Evolutionary conservation across 768 basidiomycete genomes (phyloP).

Genomic region (Plicaturopsis crispa): DNA sequence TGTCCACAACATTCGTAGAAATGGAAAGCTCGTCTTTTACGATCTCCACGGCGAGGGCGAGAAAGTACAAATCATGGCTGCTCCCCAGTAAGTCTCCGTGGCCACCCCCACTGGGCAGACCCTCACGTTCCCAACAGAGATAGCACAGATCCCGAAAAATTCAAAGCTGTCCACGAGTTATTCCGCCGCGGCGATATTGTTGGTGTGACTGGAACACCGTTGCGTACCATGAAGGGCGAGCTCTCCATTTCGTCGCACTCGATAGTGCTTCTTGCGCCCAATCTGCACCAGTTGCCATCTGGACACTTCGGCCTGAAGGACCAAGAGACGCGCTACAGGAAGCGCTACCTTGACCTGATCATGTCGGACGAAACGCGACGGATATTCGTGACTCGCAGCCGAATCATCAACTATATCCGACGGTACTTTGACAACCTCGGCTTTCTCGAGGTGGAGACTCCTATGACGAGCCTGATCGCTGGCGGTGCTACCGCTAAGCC

Average conservation of each 20-base stretch:
- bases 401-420: slow-evolving; percentile 88
- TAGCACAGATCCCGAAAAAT: slow-evolving; percentile 52
- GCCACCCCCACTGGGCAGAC: no score
- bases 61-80: slow-evolving; percentile 95
- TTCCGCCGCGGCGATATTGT: slow-evolving; percentile 97
- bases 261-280: slow-evolving; percentile 88
- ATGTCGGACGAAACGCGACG: slow-evolving; percentile 84
- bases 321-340: slow-evolving; percentile 94
- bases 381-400: slow-evolving; percentile 85
- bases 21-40: slow-evolving; percentile 87
- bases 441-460: slow-evolving; percentile 98
- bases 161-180: slow-evolving; percentile 66
- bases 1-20: slow-evolving; percentile 82
- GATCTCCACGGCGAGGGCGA: slow-evolving; percentile 88
- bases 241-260: slow-evolving; percentile 78
- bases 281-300: slow-evolving; percentile 92
- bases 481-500: slow-evolving; percentile 99
- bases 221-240: slow-evolving; percentile 93
- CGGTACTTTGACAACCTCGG: slow-evolving; percentile 85
- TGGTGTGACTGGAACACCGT: slow-evolving; percentile 83
- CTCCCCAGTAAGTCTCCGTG: slow-evolving; percentile 61
- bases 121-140: slow-evolving; percentile 48
- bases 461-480: slow-evolving; percentile 93
- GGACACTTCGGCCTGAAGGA: slow-evolving; percentile 93
- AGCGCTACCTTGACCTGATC: slow-evolving; percentile 98